Evolutionary conservation across 306 rosid species (phyloP), one percentile per base, ranked within the genome.

Genomic region (Dicorynia guianensis): DNA sequence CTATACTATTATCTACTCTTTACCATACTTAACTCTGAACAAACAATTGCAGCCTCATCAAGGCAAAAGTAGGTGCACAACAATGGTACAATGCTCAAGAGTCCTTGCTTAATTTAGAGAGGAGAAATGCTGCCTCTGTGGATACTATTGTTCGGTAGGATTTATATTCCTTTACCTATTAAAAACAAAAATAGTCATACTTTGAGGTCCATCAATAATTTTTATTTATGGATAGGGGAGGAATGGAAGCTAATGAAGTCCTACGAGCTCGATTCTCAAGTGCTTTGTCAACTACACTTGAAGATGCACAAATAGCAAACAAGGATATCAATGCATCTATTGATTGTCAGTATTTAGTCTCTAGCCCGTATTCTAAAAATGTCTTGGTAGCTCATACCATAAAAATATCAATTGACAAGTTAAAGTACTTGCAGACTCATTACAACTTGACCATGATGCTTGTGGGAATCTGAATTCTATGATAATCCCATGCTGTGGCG

Each of bases 51-150:
- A 96, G 99, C 79, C 82, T 96, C 83, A 85, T 83, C 74, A 91
- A 96, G 88, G 93, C 98, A 53, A 76, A 89, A 42, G 86, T 85
- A 73, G 99, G 99, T 70, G 85, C 92, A 49, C 91, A 89, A 79
- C 99, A 96, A 84, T 96, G 99, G 99, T 89, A 75, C 76, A 89
- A 82, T 49, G 99, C 99, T 79, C 93, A 96, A 61, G 99, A 89
- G 57, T 96, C 98, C 75, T 87, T 96, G 88, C 86, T 93, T 20
- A 68, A 86, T 76, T 78, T 90, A 59, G 97, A 93, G 85, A 89
- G 84, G 84, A 86, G 72, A 62, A 92, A 90, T 77, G 96, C 86
- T 46, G 84, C 88, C 74, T 89, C 99, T 56, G 93, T 96, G 85
- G 89, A 93, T 69, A 81, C 93, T 52, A 83, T 91, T 80, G 87